Conservation (phyloP, 345 rosid genomes). For the Psidium guajava region DNA sequence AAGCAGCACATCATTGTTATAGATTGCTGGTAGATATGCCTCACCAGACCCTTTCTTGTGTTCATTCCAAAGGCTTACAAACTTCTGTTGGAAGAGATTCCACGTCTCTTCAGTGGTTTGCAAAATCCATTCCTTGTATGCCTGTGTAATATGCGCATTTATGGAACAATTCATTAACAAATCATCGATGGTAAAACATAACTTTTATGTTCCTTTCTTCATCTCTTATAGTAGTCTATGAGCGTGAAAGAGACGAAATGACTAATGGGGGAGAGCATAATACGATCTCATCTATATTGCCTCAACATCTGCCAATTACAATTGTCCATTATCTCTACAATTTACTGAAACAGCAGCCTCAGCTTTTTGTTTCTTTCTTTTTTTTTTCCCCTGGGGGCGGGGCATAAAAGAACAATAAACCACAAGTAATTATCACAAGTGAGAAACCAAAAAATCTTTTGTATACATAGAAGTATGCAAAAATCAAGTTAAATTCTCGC, state of each 20-base stretch:
- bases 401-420: neutral
- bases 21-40: conserved; percentile 77
- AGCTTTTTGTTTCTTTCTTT: neutral
- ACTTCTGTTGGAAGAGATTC: conserved; percentile 55
- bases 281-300: neutral
- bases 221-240: neutral
- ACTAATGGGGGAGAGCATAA: neutral
- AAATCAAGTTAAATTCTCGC: neutral
- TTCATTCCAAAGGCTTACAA: conserved; percentile 58
- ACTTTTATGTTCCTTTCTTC: neutral
- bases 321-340: neutral
- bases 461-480: neutral
- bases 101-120: conserved; percentile 67
- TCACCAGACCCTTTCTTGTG: conserved; percentile 79
- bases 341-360: neutral
- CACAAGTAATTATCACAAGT: neutral
- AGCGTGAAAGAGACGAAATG: neutral
- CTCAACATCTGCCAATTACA: neutral
- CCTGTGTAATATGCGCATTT: conserved; percentile 14
- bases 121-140: conserved; percentile 70
- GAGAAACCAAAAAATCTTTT: neutral
- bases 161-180: neutral
- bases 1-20: conserved; percentile 49
- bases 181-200: neutral
- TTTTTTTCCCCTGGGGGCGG: neutral